These are phyloP conservation scores for Capsicum chinense DNA, from an alignment of 257 asterid genomes.

Conservation along the genomic window DNA sequence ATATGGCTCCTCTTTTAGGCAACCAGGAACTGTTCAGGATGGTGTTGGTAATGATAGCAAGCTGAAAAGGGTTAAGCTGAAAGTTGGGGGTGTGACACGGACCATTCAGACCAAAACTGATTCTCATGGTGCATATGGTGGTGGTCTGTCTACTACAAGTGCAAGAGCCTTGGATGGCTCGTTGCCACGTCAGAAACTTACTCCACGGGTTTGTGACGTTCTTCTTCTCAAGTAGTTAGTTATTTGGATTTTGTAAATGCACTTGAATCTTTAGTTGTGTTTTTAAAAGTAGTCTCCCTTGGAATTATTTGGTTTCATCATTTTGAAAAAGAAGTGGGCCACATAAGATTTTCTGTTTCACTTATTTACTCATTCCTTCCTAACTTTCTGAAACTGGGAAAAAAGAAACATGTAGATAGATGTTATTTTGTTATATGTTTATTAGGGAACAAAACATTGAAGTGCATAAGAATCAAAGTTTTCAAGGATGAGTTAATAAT, in stretches of 20 bases:
- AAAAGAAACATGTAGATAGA: conserved; percentile 2
- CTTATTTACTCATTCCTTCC: background rate
- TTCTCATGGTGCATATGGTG: conserved; percentile 57
- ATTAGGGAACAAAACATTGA: background rate
- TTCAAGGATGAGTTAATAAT: background rate
- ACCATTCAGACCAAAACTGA: conserved; percentile 73
- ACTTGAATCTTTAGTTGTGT: background rate
- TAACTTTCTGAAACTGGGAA: background rate
- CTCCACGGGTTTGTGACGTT: conserved; percentile 56
- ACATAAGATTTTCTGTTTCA: background rate
- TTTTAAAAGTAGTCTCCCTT: background rate
- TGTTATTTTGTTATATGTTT: background rate
- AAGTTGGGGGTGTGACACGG: conserved; percentile 87
- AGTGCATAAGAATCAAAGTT: background rate
- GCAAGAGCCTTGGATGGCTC: conserved; percentile 57
- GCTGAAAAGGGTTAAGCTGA: conserved; percentile 74
- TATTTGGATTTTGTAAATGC: background rate
- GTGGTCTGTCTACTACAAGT: conserved; percentile 52
- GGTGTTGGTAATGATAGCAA: conserved; percentile 65
- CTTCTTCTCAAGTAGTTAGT: conserved; percentile 19
- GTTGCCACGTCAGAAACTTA: conserved; percentile 51
- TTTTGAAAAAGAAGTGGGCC: background rate
- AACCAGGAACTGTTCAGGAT: conserved; percentile 35
- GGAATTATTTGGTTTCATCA: background rate
- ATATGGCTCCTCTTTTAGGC: conserved; percentile 27